A percentile compares a stretch with the other conserved stretches of the same genome.
Evolutionary conservation across 495 filamentous ascomycete species (phyloP).

Genomic region (Parathielavia hyrcaniae): DNA sequence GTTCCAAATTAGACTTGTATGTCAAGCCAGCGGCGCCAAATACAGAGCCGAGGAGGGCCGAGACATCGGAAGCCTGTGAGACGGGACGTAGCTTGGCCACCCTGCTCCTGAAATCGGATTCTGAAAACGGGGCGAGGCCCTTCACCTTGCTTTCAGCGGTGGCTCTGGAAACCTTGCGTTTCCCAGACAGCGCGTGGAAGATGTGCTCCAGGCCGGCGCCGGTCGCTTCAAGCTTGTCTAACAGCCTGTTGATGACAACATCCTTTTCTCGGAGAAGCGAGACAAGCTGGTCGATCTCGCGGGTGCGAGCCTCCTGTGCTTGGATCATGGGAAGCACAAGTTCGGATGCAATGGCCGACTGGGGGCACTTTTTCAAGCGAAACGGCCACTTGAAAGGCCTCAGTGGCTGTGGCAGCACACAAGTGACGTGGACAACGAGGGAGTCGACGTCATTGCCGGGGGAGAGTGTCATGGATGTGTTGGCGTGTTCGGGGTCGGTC

Average conservation of each 20-base stretch:
- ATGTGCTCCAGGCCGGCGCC: constrained; percentile 61
- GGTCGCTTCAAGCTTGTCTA: constrained; percentile 70
- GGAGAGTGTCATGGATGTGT: constrained; percentile 36
- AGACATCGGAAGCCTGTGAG: constrained; percentile 32
- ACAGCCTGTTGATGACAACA: constrained; percentile 62
- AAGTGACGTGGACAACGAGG: constrained; percentile 54
- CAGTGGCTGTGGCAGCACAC: constrained; percentile 60
- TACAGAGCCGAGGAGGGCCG: constrained; percentile 32
- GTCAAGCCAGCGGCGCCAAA: constrained; percentile 33
- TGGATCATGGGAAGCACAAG: constrained; percentile 65
- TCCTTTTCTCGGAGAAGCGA: constrained; percentile 68
- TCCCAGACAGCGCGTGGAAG: constrained; percentile 59
- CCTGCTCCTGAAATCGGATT: constrained; percentile 43
- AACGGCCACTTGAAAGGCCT: constrained; percentile 65
- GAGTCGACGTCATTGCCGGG: constrained; percentile 27
- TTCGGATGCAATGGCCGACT: constrained; percentile 50
- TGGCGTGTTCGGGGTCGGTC: constrained; percentile 32
- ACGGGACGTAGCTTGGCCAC: constrained; percentile 18
- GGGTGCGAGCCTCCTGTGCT: constrained; percentile 47
- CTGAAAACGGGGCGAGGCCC: constrained; percentile 50
- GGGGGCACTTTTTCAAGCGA: constrained; percentile 48
- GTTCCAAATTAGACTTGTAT: constrained; percentile 20
- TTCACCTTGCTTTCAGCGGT: constrained; percentile 47
- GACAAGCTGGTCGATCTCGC: constrained; percentile 51
- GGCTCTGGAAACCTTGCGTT: constrained; percentile 41